Evolutionary conservation across 202 grass and related monocot genomes (phyloP).

Genomic region (Sporobolus alterniflorus): DNA sequence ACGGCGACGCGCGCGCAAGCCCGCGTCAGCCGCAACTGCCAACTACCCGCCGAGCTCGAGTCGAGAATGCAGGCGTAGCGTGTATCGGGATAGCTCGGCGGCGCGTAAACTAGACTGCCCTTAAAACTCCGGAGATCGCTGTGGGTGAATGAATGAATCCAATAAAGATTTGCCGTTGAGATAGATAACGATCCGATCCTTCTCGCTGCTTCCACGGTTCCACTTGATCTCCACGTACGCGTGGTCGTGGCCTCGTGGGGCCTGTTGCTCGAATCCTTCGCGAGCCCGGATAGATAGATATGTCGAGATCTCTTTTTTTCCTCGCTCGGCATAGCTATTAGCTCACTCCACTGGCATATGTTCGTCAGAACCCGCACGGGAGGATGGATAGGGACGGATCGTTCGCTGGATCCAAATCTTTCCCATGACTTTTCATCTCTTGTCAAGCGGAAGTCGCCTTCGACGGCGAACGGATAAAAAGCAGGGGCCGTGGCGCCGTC

Average conservation of each 20-base stretch:
- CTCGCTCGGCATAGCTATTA: too few relatives aligned
- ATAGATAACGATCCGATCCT: neutral
- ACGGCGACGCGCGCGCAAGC: neutral
- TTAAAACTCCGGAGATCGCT: neutral
- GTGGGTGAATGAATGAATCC: neutral
- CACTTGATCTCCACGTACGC: neutral
- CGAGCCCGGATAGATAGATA: neutral
- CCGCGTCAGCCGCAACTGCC: neutral
- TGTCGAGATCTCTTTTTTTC: too few relatives aligned
- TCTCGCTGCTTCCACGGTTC: neutral
- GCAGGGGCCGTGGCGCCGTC: neutral
- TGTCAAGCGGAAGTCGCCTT: slow-evolving; percentile 15
- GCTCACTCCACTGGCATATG: neutral
- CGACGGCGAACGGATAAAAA: slow-evolving; percentile 31
- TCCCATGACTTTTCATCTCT: neutral
- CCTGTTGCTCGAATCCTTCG: neutral
- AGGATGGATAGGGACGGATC: slow-evolving; percentile 38
- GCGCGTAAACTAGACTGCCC: slow-evolving; percentile 16
- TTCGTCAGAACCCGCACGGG: neutral
- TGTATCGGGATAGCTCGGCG: neutral
- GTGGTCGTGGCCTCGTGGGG: neutral
- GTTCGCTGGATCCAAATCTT: neutral
- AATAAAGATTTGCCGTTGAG: slow-evolving; percentile 7
- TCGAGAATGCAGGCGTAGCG: too few relatives aligned
- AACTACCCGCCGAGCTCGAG: neutral